Percentiles rank a stretch among this genome's conserved stretches.
phyloP scores from a whole-genome alignment of 768 basidiomycete genomes.

The Lentinus brumalis region DNA sequence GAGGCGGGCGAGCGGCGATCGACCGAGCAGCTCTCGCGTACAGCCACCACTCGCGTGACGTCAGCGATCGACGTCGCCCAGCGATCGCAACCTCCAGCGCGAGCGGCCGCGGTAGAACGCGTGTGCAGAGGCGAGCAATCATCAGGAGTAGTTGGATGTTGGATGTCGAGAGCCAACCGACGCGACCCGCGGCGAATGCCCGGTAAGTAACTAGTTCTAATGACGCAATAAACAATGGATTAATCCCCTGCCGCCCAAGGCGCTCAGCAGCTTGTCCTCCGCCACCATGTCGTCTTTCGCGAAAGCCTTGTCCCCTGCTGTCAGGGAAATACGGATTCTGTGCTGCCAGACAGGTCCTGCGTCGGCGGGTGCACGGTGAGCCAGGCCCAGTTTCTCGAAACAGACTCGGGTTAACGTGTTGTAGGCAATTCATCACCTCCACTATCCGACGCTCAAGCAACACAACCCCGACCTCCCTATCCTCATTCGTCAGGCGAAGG shows the following conservation, averaged over 20 bases:
- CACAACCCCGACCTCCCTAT: conserved; percentile 87
- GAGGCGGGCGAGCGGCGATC: no score
- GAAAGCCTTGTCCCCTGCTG: conserved; percentile 72
- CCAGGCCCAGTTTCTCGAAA: no score
- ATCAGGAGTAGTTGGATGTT: conserved; percentile 9
- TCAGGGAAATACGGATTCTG: conserved; percentile 80
- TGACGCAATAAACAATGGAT: background rate
- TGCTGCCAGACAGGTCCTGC: conserved; percentile 77
- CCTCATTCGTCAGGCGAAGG: conserved; percentile 76
- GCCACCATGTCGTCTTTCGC: conserved; percentile 49
- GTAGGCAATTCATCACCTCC: conserved; percentile 79
- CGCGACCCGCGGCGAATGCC: background rate
- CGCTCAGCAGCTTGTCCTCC: conserved; percentile 8
- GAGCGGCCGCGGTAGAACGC: conserved; percentile 16
- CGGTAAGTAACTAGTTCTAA: background rate
- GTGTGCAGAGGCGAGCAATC: conserved; percentile 14
- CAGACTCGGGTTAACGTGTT: background rate
- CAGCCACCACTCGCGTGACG: no score
- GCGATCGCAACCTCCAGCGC: no score
- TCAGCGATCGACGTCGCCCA: no score
- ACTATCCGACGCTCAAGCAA: conserved; percentile 76
- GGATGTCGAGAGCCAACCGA: background rate
- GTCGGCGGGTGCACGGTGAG: conserved; percentile 79
- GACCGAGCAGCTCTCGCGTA: no score
- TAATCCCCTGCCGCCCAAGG: conserved; percentile 1